phyloP scores from a whole-genome alignment of 768 basidiomycete species.

The Pisolithus orientalis region DNA sequence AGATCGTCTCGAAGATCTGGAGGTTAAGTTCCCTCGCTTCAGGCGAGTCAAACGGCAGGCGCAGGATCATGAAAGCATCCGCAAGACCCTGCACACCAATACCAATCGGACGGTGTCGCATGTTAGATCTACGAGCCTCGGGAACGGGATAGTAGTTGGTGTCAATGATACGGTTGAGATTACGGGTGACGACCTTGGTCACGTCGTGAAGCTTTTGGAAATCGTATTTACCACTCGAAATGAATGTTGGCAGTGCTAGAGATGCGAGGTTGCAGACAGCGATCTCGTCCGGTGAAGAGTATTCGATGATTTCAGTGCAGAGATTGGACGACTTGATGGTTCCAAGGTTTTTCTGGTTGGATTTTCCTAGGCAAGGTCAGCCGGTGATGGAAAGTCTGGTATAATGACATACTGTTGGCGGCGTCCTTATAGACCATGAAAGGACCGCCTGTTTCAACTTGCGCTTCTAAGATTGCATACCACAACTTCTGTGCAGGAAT shows the following conservation, averaged over 20 bases:
- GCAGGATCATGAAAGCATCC: constrained; percentile 95
- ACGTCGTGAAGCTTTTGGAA: constrained; percentile 95
- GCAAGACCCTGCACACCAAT: constrained; percentile 97
- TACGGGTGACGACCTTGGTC: constrained; percentile 85
- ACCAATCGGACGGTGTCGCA: constrained; percentile 96
- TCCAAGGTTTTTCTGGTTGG: constrained; percentile 97
- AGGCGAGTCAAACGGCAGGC: constrained; percentile 89
- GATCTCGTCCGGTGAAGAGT: constrained; percentile 93
- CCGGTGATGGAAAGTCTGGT: neutral
- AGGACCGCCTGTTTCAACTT: constrained; percentile 97
- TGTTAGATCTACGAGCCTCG: constrained; percentile 89
- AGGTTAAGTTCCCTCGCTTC: constrained; percentile 85
- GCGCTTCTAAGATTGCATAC: constrained; percentile 95
- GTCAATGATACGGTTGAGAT: constrained; percentile 93
- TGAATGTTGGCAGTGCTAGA: constrained; percentile 88
- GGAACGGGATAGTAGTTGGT: constrained; percentile 93
- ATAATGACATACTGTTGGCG: constrained; percentile 59
- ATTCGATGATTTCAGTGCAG: constrained; percentile 98
- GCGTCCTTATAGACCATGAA: constrained; percentile 99
- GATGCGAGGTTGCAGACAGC: constrained; percentile 99
- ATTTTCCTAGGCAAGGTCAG: constrained; percentile 60
- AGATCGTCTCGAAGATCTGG: constrained; percentile 98
- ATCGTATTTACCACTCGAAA: constrained; percentile 78
- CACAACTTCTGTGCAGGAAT: constrained; percentile 96
- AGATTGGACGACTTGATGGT: constrained; percentile 99